Conservation (phyloP, 345 rosid genomes). For the Eucalyptus curtisii region DNA sequence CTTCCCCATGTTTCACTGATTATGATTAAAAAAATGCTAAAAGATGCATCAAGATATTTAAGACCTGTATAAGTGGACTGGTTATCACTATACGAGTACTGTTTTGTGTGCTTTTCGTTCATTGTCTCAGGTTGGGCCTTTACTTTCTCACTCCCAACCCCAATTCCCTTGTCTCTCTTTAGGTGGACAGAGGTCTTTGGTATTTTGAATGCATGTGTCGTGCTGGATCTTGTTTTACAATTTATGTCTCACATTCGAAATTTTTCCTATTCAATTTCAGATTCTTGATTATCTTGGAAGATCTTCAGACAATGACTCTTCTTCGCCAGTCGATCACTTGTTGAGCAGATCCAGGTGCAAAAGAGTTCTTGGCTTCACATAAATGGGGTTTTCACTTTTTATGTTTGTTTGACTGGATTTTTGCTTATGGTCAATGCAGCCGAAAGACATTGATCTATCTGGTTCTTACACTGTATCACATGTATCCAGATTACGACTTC, state of each 20-base stretch:
- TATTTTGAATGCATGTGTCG: background rate
- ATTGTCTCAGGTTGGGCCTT: background rate
- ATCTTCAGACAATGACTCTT: slow-evolving; percentile 66
- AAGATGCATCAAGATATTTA: background rate
- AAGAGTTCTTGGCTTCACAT: background rate
- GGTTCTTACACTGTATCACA: slow-evolving; percentile 83
- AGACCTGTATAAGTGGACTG: background rate
- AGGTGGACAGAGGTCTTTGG: background rate
- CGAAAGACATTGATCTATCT: slow-evolving; percentile 93
- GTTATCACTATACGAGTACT: background rate
- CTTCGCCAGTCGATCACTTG: slow-evolving; percentile 68
- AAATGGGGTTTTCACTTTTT: background rate
- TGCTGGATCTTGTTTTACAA: background rate
- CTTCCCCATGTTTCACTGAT: background rate
- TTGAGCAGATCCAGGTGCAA: slow-evolving; percentile 87
- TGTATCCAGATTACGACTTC: slow-evolving; percentile 96
- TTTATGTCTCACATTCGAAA: background rate
- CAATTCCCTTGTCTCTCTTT: background rate
- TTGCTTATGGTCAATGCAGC: slow-evolving; percentile 37
- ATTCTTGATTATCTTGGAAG: slow-evolving; percentile 83
- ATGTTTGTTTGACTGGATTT: slow-evolving; percentile 12
- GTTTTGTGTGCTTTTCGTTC: background rate
- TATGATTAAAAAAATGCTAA: background rate
- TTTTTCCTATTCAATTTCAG: slow-evolving; percentile 17
- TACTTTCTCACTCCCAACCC: background rate